Base-by-base conservation (phyloP, 192 early-diverging fungal genomes). In the Entrophospora sp. region DNA sequence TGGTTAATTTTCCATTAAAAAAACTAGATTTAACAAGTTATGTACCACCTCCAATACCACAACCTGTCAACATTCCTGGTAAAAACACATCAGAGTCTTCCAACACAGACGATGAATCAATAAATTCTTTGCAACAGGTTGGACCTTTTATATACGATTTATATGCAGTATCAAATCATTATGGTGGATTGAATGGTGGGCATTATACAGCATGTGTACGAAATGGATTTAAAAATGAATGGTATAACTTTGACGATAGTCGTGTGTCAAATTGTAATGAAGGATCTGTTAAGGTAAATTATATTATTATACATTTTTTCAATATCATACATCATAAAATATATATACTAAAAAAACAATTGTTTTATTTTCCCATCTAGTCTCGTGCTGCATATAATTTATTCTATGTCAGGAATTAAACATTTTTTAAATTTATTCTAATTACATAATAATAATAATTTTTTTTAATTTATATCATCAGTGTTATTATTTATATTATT, bases 231-330 rank as follows among this genome's bases (percentile, higher is more conserved):
- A 71, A 80, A 3, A 75, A 71, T 7, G 75, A 87, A 69, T 94
- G 92, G 92, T 85, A 84, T 66, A 78, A 86, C 53, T 93, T 93
- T 80, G 90, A 94, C 73, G 90, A 92, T 70, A 84, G 89, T 3
- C 75, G 83, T 18, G 82, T 88, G 25, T 79, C 81, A 2, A 78
- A 78, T 1, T 81, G 74, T 31, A 74, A 78, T 63, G 75, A 83
- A 68, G 69, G 67, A 36, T 75, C 77, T 30, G 83, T 83, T 14
- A 75, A 68, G 75, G 83, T 84, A 80, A n/a, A n/a, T n/a, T n/a
- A n/a, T n/a, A n/a, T n/a, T n/a, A n/a, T n/a, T n/a, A n/a, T n/a
- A n/a, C n/a, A n/a, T n/a, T n/a, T n/a, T n/a, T n/a, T n/a, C n/a
- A n/a, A n/a, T n/a, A n/a, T 9, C 14, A 9, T 9, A 9, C 14